Conservation (phyloP, 176 grass and related monocot species). For the Elymus sibiricus region DNA sequence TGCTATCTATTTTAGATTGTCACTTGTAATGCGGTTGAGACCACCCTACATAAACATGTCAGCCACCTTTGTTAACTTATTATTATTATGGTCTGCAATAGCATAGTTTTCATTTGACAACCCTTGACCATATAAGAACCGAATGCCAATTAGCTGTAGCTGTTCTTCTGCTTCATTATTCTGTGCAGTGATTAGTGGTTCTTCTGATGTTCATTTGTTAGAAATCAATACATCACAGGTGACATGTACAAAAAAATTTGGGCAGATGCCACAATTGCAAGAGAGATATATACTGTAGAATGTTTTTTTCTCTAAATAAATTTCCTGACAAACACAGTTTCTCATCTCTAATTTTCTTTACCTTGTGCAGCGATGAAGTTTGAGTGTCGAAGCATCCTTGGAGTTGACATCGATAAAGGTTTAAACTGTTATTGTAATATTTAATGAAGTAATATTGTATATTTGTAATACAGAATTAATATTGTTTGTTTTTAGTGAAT, state of each 20-base stretch:
- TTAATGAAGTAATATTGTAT: neutral
- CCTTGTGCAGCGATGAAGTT: constrained; percentile 76
- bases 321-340: neutral
- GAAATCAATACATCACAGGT: neutral
- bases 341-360: constrained; percentile 27
- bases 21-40: neutral
- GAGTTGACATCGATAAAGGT: constrained; percentile 94
- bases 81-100: neutral
- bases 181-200: neutral
- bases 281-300: neutral
- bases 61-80: neutral
- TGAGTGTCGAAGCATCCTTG: constrained; percentile 77
- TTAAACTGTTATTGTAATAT: neutral
- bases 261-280: neutral
- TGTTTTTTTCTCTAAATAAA: neutral
- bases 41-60: neutral
- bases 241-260: neutral
- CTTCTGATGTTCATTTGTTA: neutral
- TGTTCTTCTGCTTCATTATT: neutral
- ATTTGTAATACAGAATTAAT: neutral
- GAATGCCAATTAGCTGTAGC: neutral
- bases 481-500: neutral
- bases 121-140: constrained; percentile 1
- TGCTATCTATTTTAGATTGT: neutral
- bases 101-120: neutral